A percentile compares a stretch with the other conserved stretches of the same genome.
Conservation (phyloP, 2,329 filamentous ascomycete species). For the Clarireedia paspali region DNA sequence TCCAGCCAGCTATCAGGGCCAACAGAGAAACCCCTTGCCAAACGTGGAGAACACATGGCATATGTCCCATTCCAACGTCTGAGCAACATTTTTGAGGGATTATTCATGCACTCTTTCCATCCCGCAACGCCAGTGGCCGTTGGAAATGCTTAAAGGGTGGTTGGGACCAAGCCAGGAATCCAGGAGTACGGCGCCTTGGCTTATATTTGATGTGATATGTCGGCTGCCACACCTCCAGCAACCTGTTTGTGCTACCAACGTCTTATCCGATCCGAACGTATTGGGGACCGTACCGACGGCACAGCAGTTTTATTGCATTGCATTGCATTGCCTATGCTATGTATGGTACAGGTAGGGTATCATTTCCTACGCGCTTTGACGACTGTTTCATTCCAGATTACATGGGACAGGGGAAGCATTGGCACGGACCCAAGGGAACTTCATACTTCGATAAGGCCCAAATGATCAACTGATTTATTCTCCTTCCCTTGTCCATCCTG, state of each 20-base stretch:
- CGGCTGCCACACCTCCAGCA: not conserved
- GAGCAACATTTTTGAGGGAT: not conserved
- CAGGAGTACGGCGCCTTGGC: no score
- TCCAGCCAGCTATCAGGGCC: no score
- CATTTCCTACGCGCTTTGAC: not conserved
- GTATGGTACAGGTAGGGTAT: no score
- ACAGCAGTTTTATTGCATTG: slow-evolving; percentile 3
- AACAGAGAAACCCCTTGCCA: not conserved
- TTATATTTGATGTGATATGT: not conserved
- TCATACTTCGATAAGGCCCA: not conserved
- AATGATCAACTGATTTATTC: slow-evolving; percentile 6
- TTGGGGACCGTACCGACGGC: not conserved
- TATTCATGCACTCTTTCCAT: not conserved
- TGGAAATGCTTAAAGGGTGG: not conserved
- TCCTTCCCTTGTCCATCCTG: not conserved
- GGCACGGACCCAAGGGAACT: not conserved
- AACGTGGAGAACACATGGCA: not conserved
- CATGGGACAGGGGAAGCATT: not conserved
- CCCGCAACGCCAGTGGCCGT: slow-evolving; percentile 1
- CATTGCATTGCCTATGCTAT: not conserved
- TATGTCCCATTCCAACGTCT: not conserved
- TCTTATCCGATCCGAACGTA: slow-evolving; percentile 4
- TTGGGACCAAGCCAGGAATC: not conserved
- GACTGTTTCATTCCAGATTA: not conserved
- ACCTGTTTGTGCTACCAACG: not conserved